Base-by-base conservation (phyloP, 2,329 filamentous ascomycete genomes). In the Clonostachys rosea region DNA sequence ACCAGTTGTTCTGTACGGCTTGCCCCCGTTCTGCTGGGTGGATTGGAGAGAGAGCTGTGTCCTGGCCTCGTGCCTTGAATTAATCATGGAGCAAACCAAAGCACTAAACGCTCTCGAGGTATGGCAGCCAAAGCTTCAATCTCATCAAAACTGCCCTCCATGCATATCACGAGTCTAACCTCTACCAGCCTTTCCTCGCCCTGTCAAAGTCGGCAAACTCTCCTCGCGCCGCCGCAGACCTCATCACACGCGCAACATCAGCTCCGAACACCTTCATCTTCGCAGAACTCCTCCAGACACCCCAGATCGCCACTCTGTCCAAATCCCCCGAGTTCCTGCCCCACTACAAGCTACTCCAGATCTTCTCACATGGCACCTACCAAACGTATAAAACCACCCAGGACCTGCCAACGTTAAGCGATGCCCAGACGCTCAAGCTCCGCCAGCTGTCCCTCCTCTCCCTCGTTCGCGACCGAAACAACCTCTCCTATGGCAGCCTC, bases 361-460 rank as follows among this genome's bases (percentile, higher is more conserved):
- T 95, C 59, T 99, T 99, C 69, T 89, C 91, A 49, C 90, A 94
- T 76, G 94, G 92, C 50, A 96, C 90, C 50, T 96, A 90, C 74
- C 72, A 79, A 50, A 81, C 86, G 56, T 96, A 96, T 73, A 60
- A 55, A 18, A 51, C 52, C 20, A 56, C 57, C 52, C 30, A 16
- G 14, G 42, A 13, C 14, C 45, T 52, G 4, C 94, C 92, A 3
- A 52, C 74, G 8, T 81, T 99, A 43, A 86, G 79, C 61, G 76
- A 81, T 1, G 74, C 80, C 46, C 94, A 99, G 71, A 70, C 76
- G 40, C 78, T 84, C 53, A 99, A 99, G 71, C 87, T 99, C 40
- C 87, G 90, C 46, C 89, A 96, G 61, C 86, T 99, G 37, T 90
- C 91, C 17, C 82, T 99, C 51, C 78, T 99, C 42, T 86, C 89